Conservation (phyloP, 2,329 filamentous ascomycete species). For the Trichophyton simii region DNA sequence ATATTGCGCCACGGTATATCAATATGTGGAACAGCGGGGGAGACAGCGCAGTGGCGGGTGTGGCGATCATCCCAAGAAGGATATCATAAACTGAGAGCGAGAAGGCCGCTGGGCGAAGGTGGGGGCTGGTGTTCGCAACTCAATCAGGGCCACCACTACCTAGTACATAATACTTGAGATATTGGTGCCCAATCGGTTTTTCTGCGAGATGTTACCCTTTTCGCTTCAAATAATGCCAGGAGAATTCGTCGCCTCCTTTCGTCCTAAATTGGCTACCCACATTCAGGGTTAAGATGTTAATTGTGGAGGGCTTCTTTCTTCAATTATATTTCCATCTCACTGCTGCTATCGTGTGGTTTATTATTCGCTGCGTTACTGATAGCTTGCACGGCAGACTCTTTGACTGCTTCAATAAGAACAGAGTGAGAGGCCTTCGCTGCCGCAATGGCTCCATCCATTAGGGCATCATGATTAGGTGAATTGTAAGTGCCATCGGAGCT, state of each 20-base stretch:
- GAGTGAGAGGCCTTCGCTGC: constrained; percentile 47
- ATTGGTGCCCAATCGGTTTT: background rate
- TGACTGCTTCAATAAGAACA: constrained; percentile 50
- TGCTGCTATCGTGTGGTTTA: background rate
- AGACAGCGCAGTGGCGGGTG: background rate
- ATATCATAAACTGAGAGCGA: background rate
- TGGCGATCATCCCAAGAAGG: background rate
- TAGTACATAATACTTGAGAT: background rate
- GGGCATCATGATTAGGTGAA: constrained; percentile 33
- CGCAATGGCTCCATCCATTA: constrained; percentile 52
- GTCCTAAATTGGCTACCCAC: too few species aligned
- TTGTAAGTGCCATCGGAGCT: constrained; percentile 23
- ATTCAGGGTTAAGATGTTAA: background rate
- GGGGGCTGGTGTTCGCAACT: background rate
- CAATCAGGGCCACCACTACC: background rate
- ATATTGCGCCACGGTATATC: background rate
- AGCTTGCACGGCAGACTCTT: constrained; percentile 41
- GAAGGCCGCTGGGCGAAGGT: background rate
- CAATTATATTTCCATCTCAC: background rate
- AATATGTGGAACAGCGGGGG: background rate
- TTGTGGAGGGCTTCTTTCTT: background rate
- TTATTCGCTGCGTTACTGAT: constrained; percentile 15
- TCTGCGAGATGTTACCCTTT: too few species aligned
- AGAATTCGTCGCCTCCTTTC: too few species aligned
- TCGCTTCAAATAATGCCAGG: too few species aligned